These are phyloP conservation scores for Litsea cubeba DNA, from an alignment of 164 flowering plant species.

Conservation along the genomic window DNA sequence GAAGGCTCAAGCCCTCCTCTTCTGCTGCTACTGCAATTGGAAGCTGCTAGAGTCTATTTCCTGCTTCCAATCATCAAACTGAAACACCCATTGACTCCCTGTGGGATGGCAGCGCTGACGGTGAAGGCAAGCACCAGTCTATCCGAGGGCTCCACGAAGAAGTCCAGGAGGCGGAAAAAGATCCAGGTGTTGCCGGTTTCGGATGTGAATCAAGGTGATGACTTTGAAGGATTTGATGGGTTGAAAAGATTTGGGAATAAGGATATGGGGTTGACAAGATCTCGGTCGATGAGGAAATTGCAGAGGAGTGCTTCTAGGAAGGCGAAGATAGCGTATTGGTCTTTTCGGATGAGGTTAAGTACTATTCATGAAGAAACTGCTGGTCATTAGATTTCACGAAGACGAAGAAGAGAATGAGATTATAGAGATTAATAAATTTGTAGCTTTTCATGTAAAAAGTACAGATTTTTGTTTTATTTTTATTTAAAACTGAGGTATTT, in stretches of 20 bases:
- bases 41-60: constrained; percentile 37
- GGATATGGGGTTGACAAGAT: constrained; percentile 12
- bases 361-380: constrained; percentile 55
- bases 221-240: not conserved
- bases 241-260: not conserved
- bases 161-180: not conserved
- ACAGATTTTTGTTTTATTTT: not conserved
- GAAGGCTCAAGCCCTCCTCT: too few relatives aligned
- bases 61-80: constrained; percentile 32
- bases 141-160: constrained; percentile 1
- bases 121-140: constrained; percentile 49
- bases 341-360: constrained; percentile 38
- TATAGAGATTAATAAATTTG: not conserved
- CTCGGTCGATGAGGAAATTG: constrained; percentile 34
- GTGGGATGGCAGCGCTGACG: constrained; percentile 64
- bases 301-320: constrained; percentile 42
- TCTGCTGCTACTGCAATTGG: too few relatives aligned
- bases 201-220: not conserved
- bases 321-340: constrained; percentile 39
- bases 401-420: not conserved
- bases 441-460: not conserved
- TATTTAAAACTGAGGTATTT: too few relatives aligned
- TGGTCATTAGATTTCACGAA: not conserved
- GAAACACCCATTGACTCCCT: constrained; percentile 32
- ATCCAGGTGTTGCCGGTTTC: constrained; percentile 10